phyloP scores from a whole-genome alignment of 768 basidiomycete species.

The Dacryopinax spathularia region DNA sequence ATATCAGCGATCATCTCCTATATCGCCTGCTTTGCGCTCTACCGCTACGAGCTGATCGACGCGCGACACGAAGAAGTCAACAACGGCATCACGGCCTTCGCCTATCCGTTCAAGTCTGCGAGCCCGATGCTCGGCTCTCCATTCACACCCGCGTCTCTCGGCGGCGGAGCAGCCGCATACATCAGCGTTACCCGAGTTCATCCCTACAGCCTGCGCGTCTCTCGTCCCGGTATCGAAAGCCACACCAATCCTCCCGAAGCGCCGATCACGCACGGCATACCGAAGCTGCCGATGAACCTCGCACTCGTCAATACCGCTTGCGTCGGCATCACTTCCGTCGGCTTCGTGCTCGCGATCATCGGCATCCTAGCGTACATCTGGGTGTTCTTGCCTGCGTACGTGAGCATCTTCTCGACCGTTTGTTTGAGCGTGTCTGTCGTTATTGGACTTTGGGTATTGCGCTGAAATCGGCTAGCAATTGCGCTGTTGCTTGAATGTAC shows the following conservation, averaged over 20 bases:
- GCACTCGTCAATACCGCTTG: background rate
- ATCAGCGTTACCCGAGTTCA: background rate
- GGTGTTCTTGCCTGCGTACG: background rate
- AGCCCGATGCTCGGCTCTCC: background rate
- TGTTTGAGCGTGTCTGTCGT: background rate
- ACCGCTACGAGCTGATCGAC: background rate
- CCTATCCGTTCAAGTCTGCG: background rate
- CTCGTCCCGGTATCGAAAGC: background rate
- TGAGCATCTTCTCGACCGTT: background rate
- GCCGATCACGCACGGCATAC: background rate
- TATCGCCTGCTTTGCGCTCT: background rate
- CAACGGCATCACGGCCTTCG: background rate
- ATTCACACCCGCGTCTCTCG: background rate
- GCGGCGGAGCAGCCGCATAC: background rate
- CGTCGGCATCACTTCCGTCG: background rate
- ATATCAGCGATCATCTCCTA: slow-evolving; percentile 1
- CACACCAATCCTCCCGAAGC: background rate
- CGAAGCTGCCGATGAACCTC: background rate
- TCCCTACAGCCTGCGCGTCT: background rate
- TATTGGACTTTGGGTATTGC: background rate
- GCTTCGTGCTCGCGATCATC: background rate
- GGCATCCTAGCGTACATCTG: background rate
- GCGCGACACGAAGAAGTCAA: background rate
- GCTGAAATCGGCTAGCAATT: no score
- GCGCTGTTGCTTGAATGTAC: no score